phyloP scores from a whole-genome alignment of 1,139 yeast species.

The Ogataea hybrid region DNA sequence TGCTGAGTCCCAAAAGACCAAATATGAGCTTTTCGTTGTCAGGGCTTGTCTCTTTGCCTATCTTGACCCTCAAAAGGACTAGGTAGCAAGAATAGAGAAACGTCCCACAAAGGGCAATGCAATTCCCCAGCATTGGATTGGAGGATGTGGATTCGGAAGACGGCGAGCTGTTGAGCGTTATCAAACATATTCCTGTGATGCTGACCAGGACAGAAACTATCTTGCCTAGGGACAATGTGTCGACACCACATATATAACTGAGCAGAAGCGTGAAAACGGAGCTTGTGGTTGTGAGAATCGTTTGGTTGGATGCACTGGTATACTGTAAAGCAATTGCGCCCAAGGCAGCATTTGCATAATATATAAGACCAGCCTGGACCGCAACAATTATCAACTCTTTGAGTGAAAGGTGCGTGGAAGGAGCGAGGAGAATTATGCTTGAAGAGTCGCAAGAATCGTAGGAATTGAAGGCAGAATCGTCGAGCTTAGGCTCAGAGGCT shows the following conservation, averaged over 20 bases:
- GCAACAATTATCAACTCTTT: slow-evolving; percentile 40
- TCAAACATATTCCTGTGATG: slow-evolving; percentile 46
- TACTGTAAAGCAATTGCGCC: slow-evolving; percentile 43
- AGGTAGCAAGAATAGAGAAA: slow-evolving; percentile 47
- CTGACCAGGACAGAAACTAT: slow-evolving; percentile 44
- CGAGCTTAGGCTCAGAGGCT: not conserved
- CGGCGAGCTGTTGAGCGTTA: slow-evolving; percentile 39
- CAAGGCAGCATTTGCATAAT: slow-evolving; percentile 41
- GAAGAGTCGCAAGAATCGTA: slow-evolving; percentile 7
- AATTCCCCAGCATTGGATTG: slow-evolving; percentile 46
- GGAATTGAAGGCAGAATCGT: not conserved
- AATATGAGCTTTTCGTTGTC: slow-evolving; percentile 49
- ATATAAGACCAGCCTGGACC: slow-evolving; percentile 41
- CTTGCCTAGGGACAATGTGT: slow-evolving; percentile 43
- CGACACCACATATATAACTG: slow-evolving; percentile 42
- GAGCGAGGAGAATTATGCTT: slow-evolving; percentile 19
- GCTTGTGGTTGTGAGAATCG: slow-evolving; percentile 50
- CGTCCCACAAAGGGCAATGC: slow-evolving; percentile 46
- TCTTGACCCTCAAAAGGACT: slow-evolving; percentile 41
- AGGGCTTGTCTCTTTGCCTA: slow-evolving; percentile 43
- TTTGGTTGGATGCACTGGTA: slow-evolving; percentile 54
- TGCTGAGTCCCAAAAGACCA: slow-evolving; percentile 46
- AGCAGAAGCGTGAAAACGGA: slow-evolving; percentile 50
- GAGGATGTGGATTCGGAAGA: slow-evolving; percentile 6
- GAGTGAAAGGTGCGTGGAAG: slow-evolving; percentile 31